A percentile compares a stretch with the other conserved stretches of the same genome.
Evolutionary conservation across 148 eudicot genomes (phyloP).

Genomic region (Spergularia bocconei): DNA sequence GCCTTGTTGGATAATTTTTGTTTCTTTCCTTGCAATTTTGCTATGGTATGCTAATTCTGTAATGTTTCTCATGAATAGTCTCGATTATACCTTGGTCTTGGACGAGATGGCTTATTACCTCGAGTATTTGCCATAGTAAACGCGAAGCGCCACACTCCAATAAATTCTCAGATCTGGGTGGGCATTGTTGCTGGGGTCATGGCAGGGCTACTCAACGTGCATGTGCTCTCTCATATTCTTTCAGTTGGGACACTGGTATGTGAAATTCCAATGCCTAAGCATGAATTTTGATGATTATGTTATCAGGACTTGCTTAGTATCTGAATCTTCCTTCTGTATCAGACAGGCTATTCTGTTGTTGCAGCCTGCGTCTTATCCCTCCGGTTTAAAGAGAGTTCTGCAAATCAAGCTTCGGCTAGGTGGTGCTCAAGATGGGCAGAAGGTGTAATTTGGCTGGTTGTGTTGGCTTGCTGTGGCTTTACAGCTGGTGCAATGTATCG

Average conservation of each 20-base stretch:
- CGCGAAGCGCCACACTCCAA: slow-evolving; percentile 74
- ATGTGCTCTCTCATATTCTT: slow-evolving; percentile 80
- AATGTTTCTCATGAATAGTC: slow-evolving; percentile 52
- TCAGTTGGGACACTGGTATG: slow-evolving; percentile 97
- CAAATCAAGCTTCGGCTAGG: slow-evolving; percentile 36
- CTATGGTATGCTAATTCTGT: slow-evolving; percentile 3
- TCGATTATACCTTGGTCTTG: slow-evolving; percentile 91
- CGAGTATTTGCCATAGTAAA: slow-evolving; percentile 77
- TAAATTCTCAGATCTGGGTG: slow-evolving; percentile 91
- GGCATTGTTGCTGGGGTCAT: slow-evolving; percentile 81
- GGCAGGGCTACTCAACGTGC: slow-evolving; percentile 84
- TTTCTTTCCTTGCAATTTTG: neutral
- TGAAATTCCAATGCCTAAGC: slow-evolving; percentile 7
- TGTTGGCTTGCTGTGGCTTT: slow-evolving; percentile 74
- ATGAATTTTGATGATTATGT: slow-evolving; percentile 1
- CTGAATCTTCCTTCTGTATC: slow-evolving; percentile 29
- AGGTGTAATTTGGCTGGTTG: slow-evolving; percentile 64
- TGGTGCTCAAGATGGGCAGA: slow-evolving; percentile 67
- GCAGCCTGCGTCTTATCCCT: slow-evolving; percentile 90
- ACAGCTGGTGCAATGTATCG: slow-evolving; percentile 74
- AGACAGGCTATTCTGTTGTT: slow-evolving; percentile 98
- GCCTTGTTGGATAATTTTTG: slow-evolving; percentile 6
- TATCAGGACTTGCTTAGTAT: slow-evolving; percentile 10
- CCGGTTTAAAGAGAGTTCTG: slow-evolving; percentile 64
- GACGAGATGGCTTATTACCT: slow-evolving; percentile 95